Percentiles rank a stretch among this genome's conserved stretches.
These are phyloP conservation scores for Yamadazyma ubonensis DNA, from an alignment of 805 yeast species.

Conservation along the genomic window DNA sequence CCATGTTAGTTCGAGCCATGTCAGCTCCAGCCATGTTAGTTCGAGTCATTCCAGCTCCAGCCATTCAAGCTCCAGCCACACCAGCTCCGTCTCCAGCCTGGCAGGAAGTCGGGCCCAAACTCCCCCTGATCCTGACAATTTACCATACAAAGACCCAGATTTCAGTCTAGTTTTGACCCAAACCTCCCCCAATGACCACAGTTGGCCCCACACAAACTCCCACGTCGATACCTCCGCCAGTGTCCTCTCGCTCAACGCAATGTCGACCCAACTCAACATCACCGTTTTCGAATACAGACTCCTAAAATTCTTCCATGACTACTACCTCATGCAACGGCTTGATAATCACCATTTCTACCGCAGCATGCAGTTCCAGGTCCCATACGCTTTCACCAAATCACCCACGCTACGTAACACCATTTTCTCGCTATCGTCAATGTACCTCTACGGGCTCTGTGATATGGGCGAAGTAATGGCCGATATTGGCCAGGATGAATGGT, in stretches of 20 bases:
- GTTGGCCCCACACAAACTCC: too few species aligned
- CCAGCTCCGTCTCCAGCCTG: too few species aligned
- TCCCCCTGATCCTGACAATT: too few species aligned
- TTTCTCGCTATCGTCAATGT: conserved; percentile 10
- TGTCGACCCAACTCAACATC: conserved; percentile 3
- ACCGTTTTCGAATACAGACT: conserved; percentile 11
- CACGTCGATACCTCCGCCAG: background rate
- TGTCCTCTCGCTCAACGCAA: conserved; percentile 5
- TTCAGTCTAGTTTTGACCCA: too few species aligned
- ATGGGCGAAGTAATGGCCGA: conserved; percentile 1
- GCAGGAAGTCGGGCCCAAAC: too few species aligned
- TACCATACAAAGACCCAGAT: too few species aligned
- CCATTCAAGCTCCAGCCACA: too few species aligned
- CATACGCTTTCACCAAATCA: conserved; percentile 7
- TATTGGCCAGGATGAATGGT: background rate
- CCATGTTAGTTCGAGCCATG: too few species aligned
- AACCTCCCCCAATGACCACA: too few species aligned
- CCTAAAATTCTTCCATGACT: conserved; percentile 12
- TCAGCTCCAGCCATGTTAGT: too few species aligned
- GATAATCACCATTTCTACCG: conserved; percentile 3
- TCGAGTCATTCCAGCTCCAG: too few species aligned
- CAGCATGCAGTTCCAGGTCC: conserved; percentile 6
- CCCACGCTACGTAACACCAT: conserved; percentile 5
- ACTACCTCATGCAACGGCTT: conserved; percentile 5
- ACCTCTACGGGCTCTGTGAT: conserved; percentile 6